Base-by-base conservation (phyloP, 192 early-diverging fungal genomes). In the Gigaspora rosea region DNA sequence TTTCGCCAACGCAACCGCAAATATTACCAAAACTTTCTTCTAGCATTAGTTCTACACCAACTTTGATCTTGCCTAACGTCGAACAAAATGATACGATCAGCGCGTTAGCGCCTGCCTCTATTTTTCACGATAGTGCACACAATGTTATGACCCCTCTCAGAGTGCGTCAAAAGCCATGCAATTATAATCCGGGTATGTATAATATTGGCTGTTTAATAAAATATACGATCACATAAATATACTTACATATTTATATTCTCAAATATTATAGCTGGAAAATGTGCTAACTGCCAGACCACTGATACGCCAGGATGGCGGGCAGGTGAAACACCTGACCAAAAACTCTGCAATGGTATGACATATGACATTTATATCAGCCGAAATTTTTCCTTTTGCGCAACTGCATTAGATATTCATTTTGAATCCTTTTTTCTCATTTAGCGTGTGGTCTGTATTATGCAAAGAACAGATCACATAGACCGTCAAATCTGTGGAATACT, bases 251-350 rank as follows among this genome's bases (percentile, higher is more conserved):
- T 33, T 0, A 27, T 11, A 61, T 3, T 27, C 22, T 62, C 1
- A 35, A 33, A 47, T n/a, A n/a, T n/a, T n/a, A n/a, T 66, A 66
- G 64, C 64, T n/a, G 64, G 64, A 48, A 66, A 66, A 36, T 78
- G 76, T 67, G 47, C 65, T 5, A 78, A 78, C 16, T 78, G 76
- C 47, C 47, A 71, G 12, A 78, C 76, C 10, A 78, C 22, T 12
- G 41, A 65, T 57, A 78, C 76, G 3, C 76, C 76, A 8, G 70
- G 70, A 18, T 78, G 76, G 76, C 33, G 76, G 46, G 76, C 76
- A 15, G 76, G 76, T 27, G 76, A 78, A 71, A 78, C 76, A 15
- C 49, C 76, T 4, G 76, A 72, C 8, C 69, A 78, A 51, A 78
- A 78, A 71, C 33, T 78, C 11, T 78, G 76, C 52, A 78, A 78